These are phyloP conservation scores for Gracilaria vermiculophylla DNA, from an alignment of 23 red algal genomes.

Conservation along the genomic window DNA sequence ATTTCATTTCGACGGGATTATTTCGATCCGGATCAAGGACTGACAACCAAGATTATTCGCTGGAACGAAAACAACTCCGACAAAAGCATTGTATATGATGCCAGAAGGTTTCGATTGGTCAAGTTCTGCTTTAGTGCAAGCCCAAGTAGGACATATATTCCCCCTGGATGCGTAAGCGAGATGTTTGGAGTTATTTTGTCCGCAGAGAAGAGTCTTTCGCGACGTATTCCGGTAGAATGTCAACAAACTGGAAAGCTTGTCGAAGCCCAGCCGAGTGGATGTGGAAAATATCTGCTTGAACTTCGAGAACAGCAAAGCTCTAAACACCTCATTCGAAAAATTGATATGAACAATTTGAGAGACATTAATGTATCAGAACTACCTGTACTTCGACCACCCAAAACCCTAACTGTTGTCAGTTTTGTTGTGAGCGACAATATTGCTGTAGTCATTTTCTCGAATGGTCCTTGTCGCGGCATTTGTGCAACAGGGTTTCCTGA, in stretches of 20 bases:
- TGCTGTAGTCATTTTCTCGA: neutral
- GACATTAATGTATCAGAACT: neutral
- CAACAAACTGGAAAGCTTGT: neutral
- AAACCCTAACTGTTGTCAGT: neutral
- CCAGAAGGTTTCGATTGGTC: neutral
- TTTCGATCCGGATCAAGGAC: neutral
- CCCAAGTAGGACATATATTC: neutral
- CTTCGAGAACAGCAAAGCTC: neutral
- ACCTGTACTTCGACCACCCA: neutral
- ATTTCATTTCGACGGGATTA: neutral
- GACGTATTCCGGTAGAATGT: neutral
- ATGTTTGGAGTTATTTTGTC: neutral
- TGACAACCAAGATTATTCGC: neutral
- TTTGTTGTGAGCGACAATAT: neutral
- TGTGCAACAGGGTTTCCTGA: neutral
- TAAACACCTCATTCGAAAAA: neutral
- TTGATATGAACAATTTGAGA: neutral
- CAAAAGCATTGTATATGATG: neutral
- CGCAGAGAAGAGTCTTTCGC: neutral
- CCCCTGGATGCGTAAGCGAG: neutral
- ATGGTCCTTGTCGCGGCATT: neutral
- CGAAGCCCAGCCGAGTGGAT: neutral
- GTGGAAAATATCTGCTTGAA: neutral
- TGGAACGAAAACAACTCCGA: neutral
- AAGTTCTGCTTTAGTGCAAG: neutral